Evolutionary conservation across 495 filamentous ascomycete species (phyloP), one percentile per base, ranked within the genome.

Genomic region (Tuber microsphaerosporum): DNA sequence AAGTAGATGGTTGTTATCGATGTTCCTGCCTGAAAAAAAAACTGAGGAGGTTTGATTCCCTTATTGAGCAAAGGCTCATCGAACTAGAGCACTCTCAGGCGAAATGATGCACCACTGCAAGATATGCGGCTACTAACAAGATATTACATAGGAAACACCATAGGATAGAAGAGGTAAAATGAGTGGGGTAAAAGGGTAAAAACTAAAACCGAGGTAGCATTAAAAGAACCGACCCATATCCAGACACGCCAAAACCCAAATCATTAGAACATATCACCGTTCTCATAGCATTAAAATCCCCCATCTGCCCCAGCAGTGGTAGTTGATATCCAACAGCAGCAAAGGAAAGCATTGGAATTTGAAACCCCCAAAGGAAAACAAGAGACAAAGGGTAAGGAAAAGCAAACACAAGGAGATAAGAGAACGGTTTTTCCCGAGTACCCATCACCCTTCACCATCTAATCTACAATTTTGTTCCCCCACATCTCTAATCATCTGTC

Each of bases 401-500:
- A 31, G 31, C 56, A 34, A 65, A 17, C 56, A 19, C 17, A 34
- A 34, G 31, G 3, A 34, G 31, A 34, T 31, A 65, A 31, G 56
- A 65, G 56, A 65, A 34, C 26, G 14, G 14, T 65, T 65, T 65
- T 65, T 65, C 56, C 56, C 56, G 12, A 34, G 56, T 19, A 65
- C 56, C 56, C 26, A 65, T 26, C 56, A 34, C 56, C 56, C 26
- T 65, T 65, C 56, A 65, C 12, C 56, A 65, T 65, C 56, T 65
- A 65, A 65, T 65, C 56, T 34, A 65, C 56, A 65, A 14, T 34
- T 65, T 34, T 65, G 56, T 31, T 46, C 31, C 46, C 39, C 22
- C 14, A 68, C 45, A 39, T 34, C 78, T 71, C 74, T 88, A 92
- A 74, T 92, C 89, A 46, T 87, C 86, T 5, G 85, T 88, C 88